phyloP scores from a whole-genome alignment of 345 rosid species.

The Euphorbia lathyris region DNA sequence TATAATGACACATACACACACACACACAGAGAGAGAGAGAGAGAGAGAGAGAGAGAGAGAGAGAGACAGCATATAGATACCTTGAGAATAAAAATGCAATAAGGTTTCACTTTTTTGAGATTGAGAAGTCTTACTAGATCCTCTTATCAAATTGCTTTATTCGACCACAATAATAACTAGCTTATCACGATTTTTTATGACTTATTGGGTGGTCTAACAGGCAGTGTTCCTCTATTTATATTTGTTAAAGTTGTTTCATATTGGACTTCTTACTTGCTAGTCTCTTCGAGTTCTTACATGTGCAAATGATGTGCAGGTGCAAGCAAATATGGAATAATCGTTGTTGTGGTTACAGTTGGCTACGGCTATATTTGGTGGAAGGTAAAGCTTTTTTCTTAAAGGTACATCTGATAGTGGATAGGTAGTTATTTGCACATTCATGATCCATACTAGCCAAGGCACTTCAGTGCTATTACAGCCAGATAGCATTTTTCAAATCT shows the following conservation, averaged over 20 bases:
- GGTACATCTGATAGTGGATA: neutral
- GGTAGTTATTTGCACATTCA: neutral
- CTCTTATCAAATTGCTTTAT: neutral
- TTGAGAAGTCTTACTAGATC: conserved; percentile 1
- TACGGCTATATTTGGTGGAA: conserved; percentile 84
- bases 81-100: neutral
- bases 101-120: neutral
- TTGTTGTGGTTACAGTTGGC: conserved; percentile 55
- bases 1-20: too few relatives aligned
- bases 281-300: neutral
- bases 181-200: neutral
- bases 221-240: neutral
- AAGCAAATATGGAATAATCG: conserved; percentile 42
- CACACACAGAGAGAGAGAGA: neutral
- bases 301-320: conserved; percentile 41
- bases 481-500: neutral
- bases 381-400: conserved; percentile 35
- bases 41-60: neutral
- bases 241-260: neutral
- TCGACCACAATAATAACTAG: neutral
- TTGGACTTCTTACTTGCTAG: conserved; percentile 10
- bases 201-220: neutral
- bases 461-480: neutral
- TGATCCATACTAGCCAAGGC: neutral
- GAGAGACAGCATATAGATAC: neutral